Conservation (phyloP, 805 yeast species). For the Saccharomyces jurei region DNA sequence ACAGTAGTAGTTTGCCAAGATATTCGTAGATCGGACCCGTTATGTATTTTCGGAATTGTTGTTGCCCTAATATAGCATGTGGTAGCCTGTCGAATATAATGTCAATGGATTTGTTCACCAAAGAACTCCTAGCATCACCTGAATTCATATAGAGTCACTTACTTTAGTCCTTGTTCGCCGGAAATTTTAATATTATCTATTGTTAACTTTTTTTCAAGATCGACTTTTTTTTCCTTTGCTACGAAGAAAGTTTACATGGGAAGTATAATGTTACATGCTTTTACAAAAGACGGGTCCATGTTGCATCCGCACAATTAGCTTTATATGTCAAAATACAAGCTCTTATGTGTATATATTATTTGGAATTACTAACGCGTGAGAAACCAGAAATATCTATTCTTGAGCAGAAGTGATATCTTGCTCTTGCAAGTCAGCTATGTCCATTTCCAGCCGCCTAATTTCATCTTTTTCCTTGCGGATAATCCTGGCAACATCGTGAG, state of each 20-base stretch:
- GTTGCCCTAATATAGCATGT: background rate
- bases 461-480: slow-evolving; percentile 41
- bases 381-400: background rate
- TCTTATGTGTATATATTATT: background rate
- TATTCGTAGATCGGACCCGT: background rate
- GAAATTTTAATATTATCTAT: background rate
- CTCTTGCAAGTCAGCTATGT: slow-evolving; percentile 18
- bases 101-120: background rate
- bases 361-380: background rate
- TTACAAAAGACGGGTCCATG: background rate
- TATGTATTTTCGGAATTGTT: background rate
- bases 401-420: background rate
- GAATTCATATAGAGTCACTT: background rate
- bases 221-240: background rate
- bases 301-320: background rate
- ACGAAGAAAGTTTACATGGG: background rate
- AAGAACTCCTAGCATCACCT: background rate
- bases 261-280: background rate
- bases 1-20: slow-evolving; percentile 4
- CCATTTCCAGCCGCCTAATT: slow-evolving; percentile 35
- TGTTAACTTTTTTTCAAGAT: background rate
- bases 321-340: background rate
- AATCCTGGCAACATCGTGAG: slow-evolving; percentile 30
- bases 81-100: background rate
- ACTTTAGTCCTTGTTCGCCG: background rate